phyloP scores from a whole-genome alignment of 139 green algal species.

The Monoraphidium neglectum region DNA sequence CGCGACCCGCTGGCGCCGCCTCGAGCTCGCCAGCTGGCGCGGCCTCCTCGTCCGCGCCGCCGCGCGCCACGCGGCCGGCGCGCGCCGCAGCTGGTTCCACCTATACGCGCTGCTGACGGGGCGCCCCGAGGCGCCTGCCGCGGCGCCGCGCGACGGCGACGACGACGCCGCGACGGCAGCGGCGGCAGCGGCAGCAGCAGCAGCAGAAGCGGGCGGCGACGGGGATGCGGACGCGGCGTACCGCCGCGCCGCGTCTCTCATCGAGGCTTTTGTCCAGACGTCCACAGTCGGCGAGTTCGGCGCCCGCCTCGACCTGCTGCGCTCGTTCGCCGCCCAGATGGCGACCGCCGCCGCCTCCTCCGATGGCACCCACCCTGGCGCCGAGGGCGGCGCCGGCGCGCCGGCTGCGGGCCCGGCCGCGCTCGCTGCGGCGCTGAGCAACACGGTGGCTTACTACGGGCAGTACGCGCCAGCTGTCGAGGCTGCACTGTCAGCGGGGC shows the following conservation, averaged over 20 bases:
- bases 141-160: neutral
- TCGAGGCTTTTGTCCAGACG: conserved; percentile 93
- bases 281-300: conserved; percentile 88
- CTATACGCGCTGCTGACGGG: conserved; percentile 73
- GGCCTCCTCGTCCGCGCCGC: conserved; percentile 57
- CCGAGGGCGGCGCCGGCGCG: neutral
- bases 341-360: conserved; percentile 12
- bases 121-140: conserved; percentile 1
- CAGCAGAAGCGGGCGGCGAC: conserved; percentile 19
- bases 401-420: neutral
- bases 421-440: conserved; percentile 59
- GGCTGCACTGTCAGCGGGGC: conserved; percentile 46
- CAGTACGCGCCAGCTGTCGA: conserved; percentile 75
- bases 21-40: conserved; percentile 91
- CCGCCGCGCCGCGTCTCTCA: conserved; percentile 37
- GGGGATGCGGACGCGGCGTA: conserved; percentile 19
- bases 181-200: no score
- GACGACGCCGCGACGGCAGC: conserved; percentile 8
- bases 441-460: conserved; percentile 82
- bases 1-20: conserved; percentile 83
- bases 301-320: conserved; percentile 79
- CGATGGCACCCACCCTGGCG: neutral
- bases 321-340: conserved; percentile 53
- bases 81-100: conserved; percentile 88
- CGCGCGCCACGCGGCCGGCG: conserved; percentile 56